Conservation (phyloP, 257 asterid genomes). For the Solanum pimpinellifolium region DNA sequence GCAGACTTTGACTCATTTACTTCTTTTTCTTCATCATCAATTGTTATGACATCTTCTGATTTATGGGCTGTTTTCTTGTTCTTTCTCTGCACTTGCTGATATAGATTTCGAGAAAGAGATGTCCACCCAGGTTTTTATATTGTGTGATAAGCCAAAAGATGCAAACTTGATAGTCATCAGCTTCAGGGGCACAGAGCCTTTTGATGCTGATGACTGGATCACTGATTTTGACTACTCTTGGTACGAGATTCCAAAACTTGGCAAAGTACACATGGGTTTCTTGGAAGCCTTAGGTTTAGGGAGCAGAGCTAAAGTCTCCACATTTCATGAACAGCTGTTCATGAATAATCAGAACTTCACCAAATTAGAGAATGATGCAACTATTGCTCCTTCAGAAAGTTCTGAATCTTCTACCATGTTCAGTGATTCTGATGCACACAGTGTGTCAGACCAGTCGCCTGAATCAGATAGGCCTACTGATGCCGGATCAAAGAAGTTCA, state of each 20-base stretch:
- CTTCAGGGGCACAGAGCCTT: constrained; percentile 96
- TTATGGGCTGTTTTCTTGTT: background rate
- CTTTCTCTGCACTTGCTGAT: background rate
- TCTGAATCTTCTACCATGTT: background rate
- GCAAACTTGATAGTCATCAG: constrained; percentile 66
- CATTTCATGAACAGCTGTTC: constrained; percentile 36
- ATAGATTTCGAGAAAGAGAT: constrained; percentile 65
- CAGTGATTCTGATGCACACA: constrained; percentile 1
- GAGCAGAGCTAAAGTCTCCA: constrained; percentile 40
- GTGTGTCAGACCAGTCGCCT: constrained; percentile 6
- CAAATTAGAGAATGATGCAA: constrained; percentile 3
- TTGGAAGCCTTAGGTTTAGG: constrained; percentile 94
- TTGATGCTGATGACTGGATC: constrained; percentile 92
- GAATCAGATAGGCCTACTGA: constrained; percentile 8
- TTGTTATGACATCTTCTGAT: background rate
- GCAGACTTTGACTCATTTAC: background rate
- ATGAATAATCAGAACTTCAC: background rate
- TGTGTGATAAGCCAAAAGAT: constrained; percentile 63
- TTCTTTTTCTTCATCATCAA: background rate
- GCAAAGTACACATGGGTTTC: constrained; percentile 98
- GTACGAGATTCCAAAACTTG: constrained; percentile 77
- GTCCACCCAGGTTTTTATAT: constrained; percentile 82
- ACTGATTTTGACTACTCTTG: constrained; percentile 95
- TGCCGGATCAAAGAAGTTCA: background rate
- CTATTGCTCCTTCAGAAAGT: constrained; percentile 1